A percentile compares a stretch with the other conserved stretches of the same genome.
These are phyloP conservation scores for Erucastrum elatum DNA, from an alignment of 345 rosid species.

Conservation along the genomic window DNA sequence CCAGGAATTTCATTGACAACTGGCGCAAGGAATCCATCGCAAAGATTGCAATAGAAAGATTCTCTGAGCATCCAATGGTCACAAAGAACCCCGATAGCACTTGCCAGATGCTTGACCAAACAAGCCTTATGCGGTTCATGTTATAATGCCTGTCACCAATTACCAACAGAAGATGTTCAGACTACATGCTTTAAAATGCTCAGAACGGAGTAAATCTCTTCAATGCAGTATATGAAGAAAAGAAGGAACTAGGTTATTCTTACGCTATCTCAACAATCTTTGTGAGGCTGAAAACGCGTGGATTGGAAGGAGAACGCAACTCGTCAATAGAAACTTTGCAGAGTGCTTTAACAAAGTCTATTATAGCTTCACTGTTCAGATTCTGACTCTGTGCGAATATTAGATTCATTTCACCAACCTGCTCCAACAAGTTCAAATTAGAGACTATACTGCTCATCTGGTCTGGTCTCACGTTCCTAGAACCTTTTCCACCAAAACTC, in stretches of 20 bases:
- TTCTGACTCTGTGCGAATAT: slow-evolving; percentile 94
- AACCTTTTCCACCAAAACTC: slow-evolving; percentile 56
- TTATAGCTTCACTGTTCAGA: slow-evolving; percentile 92
- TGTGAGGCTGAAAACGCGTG: slow-evolving; percentile 95
- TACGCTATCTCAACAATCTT: slow-evolving; percentile 99
- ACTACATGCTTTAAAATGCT: neutral
- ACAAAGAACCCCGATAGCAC: slow-evolving; percentile 96
- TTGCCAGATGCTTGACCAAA: slow-evolving; percentile 99
- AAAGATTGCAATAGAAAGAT: slow-evolving; percentile 94
- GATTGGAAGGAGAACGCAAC: slow-evolving; percentile 89
- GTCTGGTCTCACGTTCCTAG: slow-evolving; percentile 62
- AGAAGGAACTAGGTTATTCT: slow-evolving; percentile 35
- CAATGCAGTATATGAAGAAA: slow-evolving; percentile 19
- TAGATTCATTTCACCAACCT: slow-evolving; percentile 97
- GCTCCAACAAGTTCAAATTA: slow-evolving; percentile 82
- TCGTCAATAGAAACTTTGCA: slow-evolving; percentile 99
- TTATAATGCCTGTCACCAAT: slow-evolving; percentile 81
- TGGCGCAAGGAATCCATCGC: slow-evolving; percentile 99
- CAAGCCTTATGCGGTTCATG: slow-evolving; percentile 99
- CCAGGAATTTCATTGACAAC: slow-evolving; percentile 92
- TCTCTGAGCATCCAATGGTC: slow-evolving; percentile 93
- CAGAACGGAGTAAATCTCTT: slow-evolving; percentile 34
- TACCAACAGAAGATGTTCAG: slow-evolving; percentile 20
- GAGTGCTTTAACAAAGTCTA: slow-evolving; percentile 95
- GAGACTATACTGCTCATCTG: slow-evolving; percentile 71